phyloP scores from a whole-genome alignment of 78 protist species.

The Dictyostelium intermedium region DNA sequence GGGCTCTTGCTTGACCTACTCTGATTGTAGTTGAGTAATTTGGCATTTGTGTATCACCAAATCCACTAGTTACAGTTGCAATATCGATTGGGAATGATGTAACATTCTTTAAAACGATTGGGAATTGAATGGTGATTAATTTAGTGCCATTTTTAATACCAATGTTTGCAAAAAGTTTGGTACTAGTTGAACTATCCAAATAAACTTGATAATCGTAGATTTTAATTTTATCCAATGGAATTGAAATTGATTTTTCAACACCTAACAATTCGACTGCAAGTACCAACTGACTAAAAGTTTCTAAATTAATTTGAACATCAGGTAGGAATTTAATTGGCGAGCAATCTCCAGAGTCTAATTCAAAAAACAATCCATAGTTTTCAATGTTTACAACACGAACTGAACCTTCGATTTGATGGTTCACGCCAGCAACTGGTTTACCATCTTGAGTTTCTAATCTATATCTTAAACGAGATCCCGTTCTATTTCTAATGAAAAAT shows the following conservation, averaged over 20 bases:
- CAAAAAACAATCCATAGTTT: constrained; percentile 54
- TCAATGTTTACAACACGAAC: constrained; percentile 28
- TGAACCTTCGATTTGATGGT: background rate
- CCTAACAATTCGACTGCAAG: constrained; percentile 35
- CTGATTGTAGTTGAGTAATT: constrained; percentile 12
- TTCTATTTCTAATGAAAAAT: constrained; percentile 42
- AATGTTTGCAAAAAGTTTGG: constrained; percentile 24
- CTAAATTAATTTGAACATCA: constrained; percentile 43
- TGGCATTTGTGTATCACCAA: constrained; percentile 43
- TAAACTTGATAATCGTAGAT: constrained; percentile 48
- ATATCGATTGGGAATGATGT: constrained; percentile 49
- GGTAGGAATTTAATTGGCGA: constrained; percentile 60
- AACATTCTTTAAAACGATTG: constrained; percentile 19
- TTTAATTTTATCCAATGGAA: constrained; percentile 69
- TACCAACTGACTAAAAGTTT: constrained; percentile 51
- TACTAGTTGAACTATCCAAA: constrained; percentile 11
- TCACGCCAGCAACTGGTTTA: constrained; percentile 37
- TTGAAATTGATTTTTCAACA: constrained; percentile 43
- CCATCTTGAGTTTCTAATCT: constrained; percentile 71
- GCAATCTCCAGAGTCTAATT: constrained; percentile 36
- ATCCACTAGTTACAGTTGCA: constrained; percentile 58
- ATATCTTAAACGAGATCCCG: constrained; percentile 58
- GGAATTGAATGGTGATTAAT: constrained; percentile 35
- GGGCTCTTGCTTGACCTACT: constrained; percentile 21
- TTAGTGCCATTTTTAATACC: constrained; percentile 48